A percentile compares a stretch with the other conserved stretches of the same genome.
Conservation (phyloP, 768 basidiomycete genomes). For the Suillus brevipes region DNA sequence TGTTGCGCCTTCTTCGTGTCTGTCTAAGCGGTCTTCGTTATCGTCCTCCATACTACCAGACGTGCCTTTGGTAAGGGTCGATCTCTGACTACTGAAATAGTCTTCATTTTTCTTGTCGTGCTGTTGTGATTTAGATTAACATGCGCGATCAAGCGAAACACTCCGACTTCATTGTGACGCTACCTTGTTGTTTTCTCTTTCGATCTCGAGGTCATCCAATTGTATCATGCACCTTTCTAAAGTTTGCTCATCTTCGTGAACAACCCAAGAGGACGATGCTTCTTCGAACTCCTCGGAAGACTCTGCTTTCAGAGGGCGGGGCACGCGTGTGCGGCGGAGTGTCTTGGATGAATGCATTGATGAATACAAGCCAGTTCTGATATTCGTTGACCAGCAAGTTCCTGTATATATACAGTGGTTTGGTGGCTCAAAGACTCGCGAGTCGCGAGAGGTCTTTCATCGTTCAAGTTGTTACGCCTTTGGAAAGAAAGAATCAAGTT, state of each 20-base stretch:
- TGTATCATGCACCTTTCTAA: constrained; percentile 7
- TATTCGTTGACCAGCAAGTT: not conserved
- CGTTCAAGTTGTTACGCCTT: not conserved
- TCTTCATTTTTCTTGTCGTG: constrained; percentile 14
- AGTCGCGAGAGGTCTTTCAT: not conserved
- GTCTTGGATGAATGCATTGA: not conserved
- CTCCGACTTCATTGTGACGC: not conserved
- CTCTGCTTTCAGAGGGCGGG: constrained; percentile 15
- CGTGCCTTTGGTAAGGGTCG: not conserved
- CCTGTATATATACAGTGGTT: not conserved
- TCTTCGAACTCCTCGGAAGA: constrained; percentile 8
- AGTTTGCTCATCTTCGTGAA: constrained; percentile 13
- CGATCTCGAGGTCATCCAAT: constrained; percentile 11
- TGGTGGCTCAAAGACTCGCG: constrained; percentile 10
- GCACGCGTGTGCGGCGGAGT: constrained; percentile 2
- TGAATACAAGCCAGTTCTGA: not conserved
- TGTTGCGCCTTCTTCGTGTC: not conserved
- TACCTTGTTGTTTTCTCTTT: constrained; percentile 11
- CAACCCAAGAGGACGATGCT: constrained; percentile 13
- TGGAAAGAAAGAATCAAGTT: not conserved
- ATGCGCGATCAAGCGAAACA: not conserved
- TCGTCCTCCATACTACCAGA: not conserved
- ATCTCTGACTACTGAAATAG: not conserved
- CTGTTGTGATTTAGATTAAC: constrained; percentile 1
- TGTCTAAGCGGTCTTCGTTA: not conserved